Base-by-base conservation (phyloP, 768 basidiomycete genomes). In the Suillus bovinus region DNA sequence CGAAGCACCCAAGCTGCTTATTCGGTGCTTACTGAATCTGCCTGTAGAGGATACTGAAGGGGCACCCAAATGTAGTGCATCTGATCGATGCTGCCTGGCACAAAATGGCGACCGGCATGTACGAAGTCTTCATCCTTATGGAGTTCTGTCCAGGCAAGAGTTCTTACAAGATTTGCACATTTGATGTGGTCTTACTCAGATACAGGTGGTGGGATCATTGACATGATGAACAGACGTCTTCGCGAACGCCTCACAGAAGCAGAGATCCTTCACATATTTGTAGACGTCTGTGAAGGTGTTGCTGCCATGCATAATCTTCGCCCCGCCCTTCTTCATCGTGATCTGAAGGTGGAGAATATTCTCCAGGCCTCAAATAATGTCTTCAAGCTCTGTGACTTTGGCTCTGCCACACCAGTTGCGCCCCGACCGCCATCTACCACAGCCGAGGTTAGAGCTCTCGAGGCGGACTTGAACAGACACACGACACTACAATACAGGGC, bases 271-370 rank as follows among this genome's bases (percentile, higher is more conserved):
- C 94, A 95, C 75, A 98, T 99, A 70, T 99, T 99, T 75, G 90
- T 93, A 16, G 97, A 99, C 72, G 93, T 98, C 29, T 97, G 95
- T 71, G 97, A 99, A 74, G 96, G 93, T 38, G 91, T 99, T 24
- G 96, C 94, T 5, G 90, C 86, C 64, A 99, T 99, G 97, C 97
- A 99, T 74, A 90, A 92, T 66, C 85, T 94, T 54, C 86, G 89
- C 27, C 94, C 94, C 5, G 85, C 97, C 24, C 82, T 99, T 54
- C 81, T 99, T 27, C 97, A 99, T 71, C 93, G 97, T 46, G 97
- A 99, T 77, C 86, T 99, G 72, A 99, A 99, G 77, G 96, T 99
- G 38, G 97, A 99, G 75, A 99, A 99, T 75, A 98, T 99, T 68
- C 85, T 99, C 1, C 93, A 96, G 71, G 87, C 94, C 8, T 88